phyloP scores from a whole-genome alignment of 306 rosid genomes.

The Dicorynia guianensis region DNA sequence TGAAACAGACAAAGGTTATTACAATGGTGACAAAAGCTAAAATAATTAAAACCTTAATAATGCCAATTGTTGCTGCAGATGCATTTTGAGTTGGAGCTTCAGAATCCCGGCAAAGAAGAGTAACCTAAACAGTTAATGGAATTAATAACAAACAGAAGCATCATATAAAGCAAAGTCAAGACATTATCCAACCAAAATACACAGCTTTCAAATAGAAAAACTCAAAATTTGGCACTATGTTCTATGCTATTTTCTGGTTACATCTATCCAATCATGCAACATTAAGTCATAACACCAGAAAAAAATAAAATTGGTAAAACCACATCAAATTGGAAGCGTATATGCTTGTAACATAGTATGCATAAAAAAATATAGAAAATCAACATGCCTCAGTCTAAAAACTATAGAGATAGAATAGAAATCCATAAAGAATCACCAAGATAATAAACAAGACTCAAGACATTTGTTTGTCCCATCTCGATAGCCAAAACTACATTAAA shows the following conservation, averaged over 20 bases:
- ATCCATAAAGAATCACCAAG: background rate
- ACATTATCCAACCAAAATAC: slow-evolving; percentile 25
- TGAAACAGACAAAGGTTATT: slow-evolving; percentile 33
- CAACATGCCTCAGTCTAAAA: background rate
- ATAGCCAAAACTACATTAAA: background rate
- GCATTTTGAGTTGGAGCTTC: slow-evolving; percentile 67
- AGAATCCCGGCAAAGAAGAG: slow-evolving; percentile 84
- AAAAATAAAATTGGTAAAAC: slow-evolving; percentile 1
- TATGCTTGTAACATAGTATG: background rate
- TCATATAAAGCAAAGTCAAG: slow-evolving; percentile 21
- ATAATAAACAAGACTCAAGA: slow-evolving; percentile 15
- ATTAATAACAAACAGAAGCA: slow-evolving; percentile 40
- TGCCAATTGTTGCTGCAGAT: slow-evolving; percentile 83
- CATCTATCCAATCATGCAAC: background rate
- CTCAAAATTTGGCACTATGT: background rate
- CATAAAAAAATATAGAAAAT: background rate
- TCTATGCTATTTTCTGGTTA: background rate
- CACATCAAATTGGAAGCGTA: background rate
- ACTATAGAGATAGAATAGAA: background rate
- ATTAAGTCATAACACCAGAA: slow-evolving; percentile 22
- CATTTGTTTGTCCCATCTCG: background rate
- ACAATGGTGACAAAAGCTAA: slow-evolving; percentile 12
- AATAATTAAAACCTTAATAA: slow-evolving; percentile 79
- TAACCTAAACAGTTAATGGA: slow-evolving; percentile 59
- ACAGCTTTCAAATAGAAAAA: background rate